Base-by-base conservation (phyloP, 2,329 filamentous ascomycete species). In the Claviceps digitariae region DNA sequence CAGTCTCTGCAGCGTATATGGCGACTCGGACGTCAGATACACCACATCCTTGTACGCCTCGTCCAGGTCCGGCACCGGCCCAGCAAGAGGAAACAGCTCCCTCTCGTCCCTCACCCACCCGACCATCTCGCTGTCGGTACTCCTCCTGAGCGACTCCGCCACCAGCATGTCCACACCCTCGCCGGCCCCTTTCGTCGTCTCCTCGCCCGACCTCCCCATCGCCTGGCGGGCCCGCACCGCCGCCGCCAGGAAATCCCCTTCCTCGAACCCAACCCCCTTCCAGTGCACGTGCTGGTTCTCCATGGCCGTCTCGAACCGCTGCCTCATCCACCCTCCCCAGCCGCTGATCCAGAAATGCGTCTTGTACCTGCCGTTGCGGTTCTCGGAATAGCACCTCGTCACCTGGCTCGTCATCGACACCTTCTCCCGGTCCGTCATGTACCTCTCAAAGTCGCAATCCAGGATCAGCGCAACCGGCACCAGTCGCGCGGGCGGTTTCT, bases 21-120 rank as follows among this genome's bases (percentile, higher is more conserved):
- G 83, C n/a, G 89, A 94, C 67, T 98, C 93, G 17, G 90, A 90
- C 8, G 88, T 88, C 4, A 98, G 80, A 65, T 98, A 98, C 54
- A 98, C 79, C 7, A 96, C 75, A 48, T 73, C 70, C 52, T 63
- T 62, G 55, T 67, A 67, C 38, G 65, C 62, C 29, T 66, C 63
- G 21, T 61, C 56, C 21, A 65, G 60, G 46, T 61, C 60, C 3
- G 67, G 64, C 41, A 69, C 63, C 0, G 66, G 61, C 3, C 66
- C 63, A 0, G 66, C 61, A 15, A 70, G 55, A 2, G 67, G 66
- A 4, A 70, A 62, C 12, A 64, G 63, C 12, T 68, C 64, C 21
- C 49, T 55, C 25, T 64, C 62, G 54, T 70, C 67, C 29, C 58
- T 58, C 12, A 61, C 58, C 62, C 67, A 69, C 10, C 63, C 59